Conservation (phyloP, 2,329 filamentous ascomycete species). For the Fusarium nodosum region DNA sequence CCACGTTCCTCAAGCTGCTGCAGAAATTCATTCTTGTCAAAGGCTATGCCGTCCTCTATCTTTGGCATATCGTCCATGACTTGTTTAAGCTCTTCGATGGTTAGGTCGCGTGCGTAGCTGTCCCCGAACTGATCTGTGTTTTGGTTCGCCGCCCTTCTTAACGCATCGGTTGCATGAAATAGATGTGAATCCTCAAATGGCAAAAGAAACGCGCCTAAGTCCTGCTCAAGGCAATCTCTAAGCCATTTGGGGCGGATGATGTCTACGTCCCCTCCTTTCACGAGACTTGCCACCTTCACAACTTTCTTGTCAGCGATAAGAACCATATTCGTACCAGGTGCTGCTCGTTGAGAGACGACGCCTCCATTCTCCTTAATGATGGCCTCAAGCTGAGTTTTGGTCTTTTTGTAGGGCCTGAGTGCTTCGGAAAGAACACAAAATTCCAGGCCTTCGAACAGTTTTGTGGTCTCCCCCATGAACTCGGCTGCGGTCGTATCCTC, state of each 20-base stretch:
- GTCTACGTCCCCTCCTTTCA: slow-evolving; percentile 77
- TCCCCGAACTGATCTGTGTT: slow-evolving; percentile 85
- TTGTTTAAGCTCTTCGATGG: slow-evolving; percentile 70
- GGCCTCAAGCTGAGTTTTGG: slow-evolving; percentile 83
- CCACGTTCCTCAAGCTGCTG: slow-evolving; percentile 69
- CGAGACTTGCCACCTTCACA: slow-evolving; percentile 85
- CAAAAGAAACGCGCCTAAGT: slow-evolving; percentile 71
- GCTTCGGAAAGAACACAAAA: slow-evolving; percentile 90
- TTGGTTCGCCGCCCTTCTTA: slow-evolving; percentile 66
- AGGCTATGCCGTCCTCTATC: slow-evolving; percentile 57
- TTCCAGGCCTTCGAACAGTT: slow-evolving; percentile 79
- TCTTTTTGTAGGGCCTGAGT: slow-evolving; percentile 75
- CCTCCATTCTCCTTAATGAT: slow-evolving; percentile 89
- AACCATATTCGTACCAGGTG: slow-evolving; percentile 72
- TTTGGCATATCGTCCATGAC: slow-evolving; percentile 66
- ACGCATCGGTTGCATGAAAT: slow-evolving; percentile 73
- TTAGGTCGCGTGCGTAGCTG: slow-evolving; percentile 81
- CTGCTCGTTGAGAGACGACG: slow-evolving; percentile 79
- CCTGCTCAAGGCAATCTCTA: slow-evolving; percentile 79
- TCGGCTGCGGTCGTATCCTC: slow-evolving; percentile 62
- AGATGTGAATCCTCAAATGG: slow-evolving; percentile 74
- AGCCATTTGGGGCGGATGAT: slow-evolving; percentile 88
- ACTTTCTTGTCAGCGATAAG: slow-evolving; percentile 83
- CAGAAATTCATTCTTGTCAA: slow-evolving; percentile 63
- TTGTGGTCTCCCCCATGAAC: slow-evolving; percentile 70